Conservation (phyloP, 768 basidiomycete species). For the Panellus pusillus region DNA sequence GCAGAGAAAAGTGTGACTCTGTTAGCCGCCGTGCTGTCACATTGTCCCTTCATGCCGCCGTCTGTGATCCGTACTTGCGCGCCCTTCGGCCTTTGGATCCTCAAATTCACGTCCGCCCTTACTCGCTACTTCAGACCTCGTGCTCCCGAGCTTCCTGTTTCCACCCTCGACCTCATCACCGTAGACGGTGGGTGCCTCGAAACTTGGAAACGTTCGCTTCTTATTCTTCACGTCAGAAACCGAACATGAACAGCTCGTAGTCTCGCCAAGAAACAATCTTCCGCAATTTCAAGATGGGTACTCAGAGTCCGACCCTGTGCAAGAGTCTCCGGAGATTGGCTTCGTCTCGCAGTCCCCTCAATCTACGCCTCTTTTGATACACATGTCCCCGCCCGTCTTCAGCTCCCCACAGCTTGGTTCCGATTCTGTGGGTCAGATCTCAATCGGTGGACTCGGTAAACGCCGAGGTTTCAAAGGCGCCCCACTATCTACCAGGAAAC, state of each 20-base stretch:
- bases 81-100: neutral
- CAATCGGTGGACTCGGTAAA: constrained; percentile 28
- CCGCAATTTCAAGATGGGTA: neutral
- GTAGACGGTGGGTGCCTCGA: constrained; percentile 1
- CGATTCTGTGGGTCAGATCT: neutral
- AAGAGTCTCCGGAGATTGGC: neutral
- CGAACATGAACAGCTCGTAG: constrained; percentile 7
- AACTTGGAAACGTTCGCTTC: neutral
- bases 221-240: constrained; percentile 2
- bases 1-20: neutral
- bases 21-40: neutral
- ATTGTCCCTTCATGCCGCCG: constrained; percentile 5
- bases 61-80: constrained; percentile 6
- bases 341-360: neutral
- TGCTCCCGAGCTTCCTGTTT: constrained; percentile 13
- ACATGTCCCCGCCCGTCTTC: constrained; percentile 7
- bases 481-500: constrained; percentile 22
- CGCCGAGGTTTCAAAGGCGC: constrained; percentile 35
- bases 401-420: neutral
- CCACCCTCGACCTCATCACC: constrained; percentile 8
- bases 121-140: constrained; percentile 3
- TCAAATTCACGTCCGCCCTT: neutral
- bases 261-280: neutral
- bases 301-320: neutral
- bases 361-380: constrained; percentile 12